Evolutionary conservation across 2,329 filamentous ascomycete genomes (phyloP), one percentile per base, ranked within the genome.

Genomic region (Neurospora crassa): DNA sequence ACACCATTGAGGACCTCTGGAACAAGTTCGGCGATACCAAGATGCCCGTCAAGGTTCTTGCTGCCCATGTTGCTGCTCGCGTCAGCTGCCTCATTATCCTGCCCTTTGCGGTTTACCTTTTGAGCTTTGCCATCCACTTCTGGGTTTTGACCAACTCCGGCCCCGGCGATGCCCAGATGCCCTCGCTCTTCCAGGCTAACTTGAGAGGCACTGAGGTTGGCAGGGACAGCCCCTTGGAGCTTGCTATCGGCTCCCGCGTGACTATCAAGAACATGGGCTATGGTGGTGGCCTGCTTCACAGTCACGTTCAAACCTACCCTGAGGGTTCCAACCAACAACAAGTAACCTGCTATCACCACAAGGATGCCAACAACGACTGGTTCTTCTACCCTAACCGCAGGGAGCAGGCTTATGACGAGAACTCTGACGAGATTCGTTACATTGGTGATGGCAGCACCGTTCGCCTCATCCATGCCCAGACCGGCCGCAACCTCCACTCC

Each of bases 261-360:
- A 99, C 96, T 0, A 85, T 99, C 75, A 99, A 99, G 87, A 99
- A 99, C 81, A 99, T 98, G 96, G 96, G 96, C 41, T 99, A 99
- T 78, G 96, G 96, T 72, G 96, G 96, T 79, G 96, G 96, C 80
- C 89, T 99, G 43, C 90, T 98, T 67, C 95, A 98, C 83, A 97
- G 94, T 59, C 96, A 98, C 85, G 89, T 97, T 73, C 95, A 98
- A 83, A 97, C 94, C 10, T 98, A 93, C 80, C 95, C 95, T 0
- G 94, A 97, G 79, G 96, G 95, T 41, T 98, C 96, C 45, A 84
- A 84, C 69, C 96, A 99, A 83, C 96, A 99, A 82, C 96, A 99
- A 81, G 91, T 99, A 73, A 99, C 96, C 74, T 99, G 96, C 86
- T 99, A 99, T 83, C 96, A 99, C 83, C 96, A 99, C 86, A 99